Base-by-base conservation (phyloP, 148 eudicot species). In the Cornus suecica region DNA sequence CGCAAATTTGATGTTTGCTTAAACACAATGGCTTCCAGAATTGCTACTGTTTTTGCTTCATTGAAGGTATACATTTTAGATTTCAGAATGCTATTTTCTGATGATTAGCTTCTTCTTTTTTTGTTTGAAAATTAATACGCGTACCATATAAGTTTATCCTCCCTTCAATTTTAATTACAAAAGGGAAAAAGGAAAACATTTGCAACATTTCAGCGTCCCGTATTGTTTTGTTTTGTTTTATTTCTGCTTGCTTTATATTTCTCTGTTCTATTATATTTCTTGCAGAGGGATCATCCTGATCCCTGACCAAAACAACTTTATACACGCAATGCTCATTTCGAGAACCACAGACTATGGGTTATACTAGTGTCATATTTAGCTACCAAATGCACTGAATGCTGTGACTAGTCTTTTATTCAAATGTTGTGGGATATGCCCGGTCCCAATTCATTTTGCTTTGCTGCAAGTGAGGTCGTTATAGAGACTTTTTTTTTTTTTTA, bases 11-110 rank as follows among this genome's bases (percentile, higher is more conserved):
- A 90, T 67, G 78, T 84, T 69, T 86, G 90, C 86, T 80, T 96
- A 84, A 93, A 81, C 81, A 34, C 76, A 84, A 93, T 96, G 85
- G 98, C 98, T 26, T 64, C 75, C 60, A 85, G 99, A 70, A 87
- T 96, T 67, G 97, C 98, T 66, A 93, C 98, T 25, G 97, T 93
- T 80, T 96, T 96, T 84, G 98, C 99, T 80, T 96, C 99, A 68
- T 69, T 96, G 77, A 96, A 93, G 99, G 99, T 96, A 85, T 25
- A 22, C 68, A 7, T 48, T 8, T 22, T 27, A 14, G 5, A 26
- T 69, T 10, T 77, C 61, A 22, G 61, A 42, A 65, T 66, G 58
- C 26, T 66, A 5, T n/a, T 8, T 31, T 23, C 29, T 11, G 52
- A 2, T 18, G 27, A 13, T 32, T 72, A 31, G 41, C 23, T 24